A percentile compares a stretch with the other conserved stretches of the same genome.
phyloP scores from a whole-genome alignment of 2,329 filamentous ascomycete genomes.

The Botrytis paeoniae region DNA sequence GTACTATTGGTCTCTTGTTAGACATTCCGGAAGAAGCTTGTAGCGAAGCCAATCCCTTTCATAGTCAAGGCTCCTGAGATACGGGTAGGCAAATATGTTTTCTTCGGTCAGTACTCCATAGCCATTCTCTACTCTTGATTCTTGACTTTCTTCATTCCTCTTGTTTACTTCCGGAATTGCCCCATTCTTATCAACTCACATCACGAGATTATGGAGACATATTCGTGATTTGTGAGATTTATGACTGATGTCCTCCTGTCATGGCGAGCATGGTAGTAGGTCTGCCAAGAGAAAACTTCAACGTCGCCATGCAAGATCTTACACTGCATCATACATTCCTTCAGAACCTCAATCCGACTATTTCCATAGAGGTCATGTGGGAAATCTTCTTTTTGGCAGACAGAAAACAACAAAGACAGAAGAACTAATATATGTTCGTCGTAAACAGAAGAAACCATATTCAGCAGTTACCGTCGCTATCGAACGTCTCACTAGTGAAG shows the following conservation, averaged over 20 bases:
- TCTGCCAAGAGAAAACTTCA: constrained; percentile 13
- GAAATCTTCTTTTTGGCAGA: constrained; percentile 11
- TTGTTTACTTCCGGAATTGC: neutral
- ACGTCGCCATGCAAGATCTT: constrained; percentile 12
- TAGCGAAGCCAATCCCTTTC: constrained; percentile 18
- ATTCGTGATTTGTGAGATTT: constrained; percentile 6
- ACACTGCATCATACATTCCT: constrained; percentile 12
- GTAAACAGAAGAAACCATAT: constrained; percentile 73
- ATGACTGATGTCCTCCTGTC: constrained; percentile 9
- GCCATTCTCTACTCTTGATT: neutral
- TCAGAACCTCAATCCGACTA: constrained; percentile 9
- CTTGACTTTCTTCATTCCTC: neutral
- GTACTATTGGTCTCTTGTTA: constrained; percentile 14
- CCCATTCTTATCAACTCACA: constrained; percentile 14
- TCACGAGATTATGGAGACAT: constrained; percentile 14
- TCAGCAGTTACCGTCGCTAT: constrained; percentile 91
- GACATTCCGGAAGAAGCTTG: constrained; percentile 17
- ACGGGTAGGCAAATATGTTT: constrained; percentile 23
- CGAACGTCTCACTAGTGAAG: constrained; percentile 84
- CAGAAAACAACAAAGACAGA: constrained; percentile 15
- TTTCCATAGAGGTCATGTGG: constrained; percentile 17
- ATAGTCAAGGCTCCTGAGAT: constrained; percentile 11
- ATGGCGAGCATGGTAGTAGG: constrained; percentile 4
- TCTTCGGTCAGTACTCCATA: constrained; percentile 25
- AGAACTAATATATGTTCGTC: constrained; percentile 13